Evolutionary conservation across 1,139 yeast species (phyloP).

Genomic region (Wickerhamomyces sp.): DNA sequence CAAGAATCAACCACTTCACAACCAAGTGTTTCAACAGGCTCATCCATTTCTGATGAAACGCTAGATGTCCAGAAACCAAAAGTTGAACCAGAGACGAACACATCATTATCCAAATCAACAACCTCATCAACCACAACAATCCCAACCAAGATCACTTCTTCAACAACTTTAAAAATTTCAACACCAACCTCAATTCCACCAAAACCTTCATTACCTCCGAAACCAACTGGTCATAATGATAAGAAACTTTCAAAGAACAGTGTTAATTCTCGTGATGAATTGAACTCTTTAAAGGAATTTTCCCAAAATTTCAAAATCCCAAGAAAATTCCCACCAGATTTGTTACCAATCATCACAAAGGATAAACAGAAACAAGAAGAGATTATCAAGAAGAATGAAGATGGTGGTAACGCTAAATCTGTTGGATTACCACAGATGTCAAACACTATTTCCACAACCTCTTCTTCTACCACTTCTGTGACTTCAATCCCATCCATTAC

Average conservation of each 20-base stretch:
- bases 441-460: slow-evolving; percentile 9
- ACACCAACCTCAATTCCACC: slow-evolving; percentile 9
- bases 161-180: neutral
- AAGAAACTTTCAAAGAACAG: slow-evolving; percentile 38
- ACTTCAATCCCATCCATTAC: slow-evolving; percentile 8
- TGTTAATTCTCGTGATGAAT: slow-evolving; percentile 56
- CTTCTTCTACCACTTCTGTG: slow-evolving; percentile 12
- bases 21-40: neutral
- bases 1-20: neutral
- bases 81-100: neutral
- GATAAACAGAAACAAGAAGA: slow-evolving; percentile 63
- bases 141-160: neutral
- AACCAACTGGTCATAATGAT: slow-evolving; percentile 26
- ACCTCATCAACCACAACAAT: neutral
- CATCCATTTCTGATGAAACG: neutral
- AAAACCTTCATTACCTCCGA: slow-evolving; percentile 21
- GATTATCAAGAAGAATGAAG: slow-evolving; percentile 34
- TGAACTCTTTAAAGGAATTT: slow-evolving; percentile 77
- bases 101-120: neutral
- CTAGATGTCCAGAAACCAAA: neutral
- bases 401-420: slow-evolving; percentile 11
- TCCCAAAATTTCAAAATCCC: slow-evolving; percentile 80
- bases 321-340: slow-evolving; percentile 67
- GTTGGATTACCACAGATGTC: neutral
- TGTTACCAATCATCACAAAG: slow-evolving; percentile 69